phyloP scores from a whole-genome alignment of 2,329 filamentous ascomycete species.

The Plenodomus tracheiphilus region DNA sequence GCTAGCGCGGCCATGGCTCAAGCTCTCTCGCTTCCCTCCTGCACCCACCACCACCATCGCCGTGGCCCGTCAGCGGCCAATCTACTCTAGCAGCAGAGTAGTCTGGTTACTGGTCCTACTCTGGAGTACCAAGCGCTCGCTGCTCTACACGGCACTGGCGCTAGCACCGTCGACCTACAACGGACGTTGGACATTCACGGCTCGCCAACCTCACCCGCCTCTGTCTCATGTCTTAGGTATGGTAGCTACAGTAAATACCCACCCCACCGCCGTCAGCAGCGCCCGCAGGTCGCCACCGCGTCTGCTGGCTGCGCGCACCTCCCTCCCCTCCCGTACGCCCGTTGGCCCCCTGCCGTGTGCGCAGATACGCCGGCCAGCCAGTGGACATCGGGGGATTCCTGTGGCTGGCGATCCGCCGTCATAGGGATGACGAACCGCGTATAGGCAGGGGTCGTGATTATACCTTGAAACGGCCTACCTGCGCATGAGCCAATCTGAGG shows the following conservation, averaged over 20 bases:
- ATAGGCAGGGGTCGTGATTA: constrained; percentile 41
- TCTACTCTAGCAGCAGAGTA: no score
- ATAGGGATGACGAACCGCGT: constrained; percentile 42
- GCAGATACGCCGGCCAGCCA: constrained; percentile 34
- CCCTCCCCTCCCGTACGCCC: constrained; percentile 26
- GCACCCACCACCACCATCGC: neutral
- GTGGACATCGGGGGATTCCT: constrained; percentile 33
- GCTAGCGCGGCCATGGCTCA: neutral
- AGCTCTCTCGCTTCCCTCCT: neutral
- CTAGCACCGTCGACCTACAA: constrained; percentile 4
- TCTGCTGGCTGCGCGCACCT: neutral
- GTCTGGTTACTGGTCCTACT: no score
- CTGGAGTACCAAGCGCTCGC: no score
- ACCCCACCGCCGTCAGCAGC: constrained; percentile 19
- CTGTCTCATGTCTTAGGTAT: constrained; percentile 24
- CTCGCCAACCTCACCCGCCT: constrained; percentile 4
- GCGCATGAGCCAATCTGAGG: constrained; percentile 46
- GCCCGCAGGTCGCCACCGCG: constrained; percentile 7
- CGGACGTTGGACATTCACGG: constrained; percentile 4
- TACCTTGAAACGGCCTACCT: constrained; percentile 45
- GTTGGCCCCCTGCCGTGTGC: constrained; percentile 24
- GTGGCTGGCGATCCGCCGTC: constrained; percentile 42
- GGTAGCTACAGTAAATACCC: no score
- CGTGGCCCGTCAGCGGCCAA: no score
- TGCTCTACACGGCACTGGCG: no score